These are phyloP conservation scores for Penicillium sp. DNA, from an alignment of 2,329 filamentous ascomycete genomes.

Conservation along the genomic window DNA sequence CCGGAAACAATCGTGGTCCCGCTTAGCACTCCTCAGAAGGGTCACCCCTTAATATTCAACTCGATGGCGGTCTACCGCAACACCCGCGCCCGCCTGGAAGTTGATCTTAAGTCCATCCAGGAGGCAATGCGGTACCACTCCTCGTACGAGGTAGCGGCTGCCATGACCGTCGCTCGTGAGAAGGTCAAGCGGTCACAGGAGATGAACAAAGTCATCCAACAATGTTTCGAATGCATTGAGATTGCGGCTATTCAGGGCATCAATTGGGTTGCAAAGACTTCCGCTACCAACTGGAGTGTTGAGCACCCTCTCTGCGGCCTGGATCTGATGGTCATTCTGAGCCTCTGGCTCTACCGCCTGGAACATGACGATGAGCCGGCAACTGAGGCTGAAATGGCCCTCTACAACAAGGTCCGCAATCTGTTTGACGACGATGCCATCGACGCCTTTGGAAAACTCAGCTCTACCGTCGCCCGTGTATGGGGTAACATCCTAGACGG, in stretches of 20 bases:
- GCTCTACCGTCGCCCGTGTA: conserved; percentile 89
- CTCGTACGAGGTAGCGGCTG: conserved; percentile 91
- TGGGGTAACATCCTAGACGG: conserved; percentile 99
- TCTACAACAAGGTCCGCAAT: conserved; percentile 71
- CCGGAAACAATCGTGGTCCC: conserved; percentile 85
- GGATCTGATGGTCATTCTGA: conserved; percentile 97
- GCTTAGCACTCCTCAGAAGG: conserved; percentile 90
- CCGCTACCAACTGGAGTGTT: conserved; percentile 97
- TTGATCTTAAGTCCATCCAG: conserved; percentile 93
- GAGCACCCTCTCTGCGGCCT: conserved; percentile 95
- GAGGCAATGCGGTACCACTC: conserved; percentile 97
- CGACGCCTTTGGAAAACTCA: conserved; percentile 80
- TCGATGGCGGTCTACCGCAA: conserved; percentile 97
- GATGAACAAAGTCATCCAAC: conserved; percentile 98
- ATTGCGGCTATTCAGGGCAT: conserved; percentile 92
- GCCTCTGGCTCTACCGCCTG: conserved; percentile 96
- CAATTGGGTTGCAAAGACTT: conserved; percentile 96
- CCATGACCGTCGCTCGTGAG: conserved; percentile 92
- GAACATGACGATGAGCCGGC: conserved; percentile 93
- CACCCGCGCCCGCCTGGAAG: conserved; percentile 84
- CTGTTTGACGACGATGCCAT: conserved; percentile 85
- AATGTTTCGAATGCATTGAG: conserved; percentile 97
- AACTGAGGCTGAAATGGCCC: conserved; percentile 43
- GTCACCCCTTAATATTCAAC: conserved; percentile 95
- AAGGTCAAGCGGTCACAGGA: conserved; percentile 92